Evolutionary conservation across 805 yeast species (phyloP).

Genomic region (Teunomyces funiuensis): DNA sequence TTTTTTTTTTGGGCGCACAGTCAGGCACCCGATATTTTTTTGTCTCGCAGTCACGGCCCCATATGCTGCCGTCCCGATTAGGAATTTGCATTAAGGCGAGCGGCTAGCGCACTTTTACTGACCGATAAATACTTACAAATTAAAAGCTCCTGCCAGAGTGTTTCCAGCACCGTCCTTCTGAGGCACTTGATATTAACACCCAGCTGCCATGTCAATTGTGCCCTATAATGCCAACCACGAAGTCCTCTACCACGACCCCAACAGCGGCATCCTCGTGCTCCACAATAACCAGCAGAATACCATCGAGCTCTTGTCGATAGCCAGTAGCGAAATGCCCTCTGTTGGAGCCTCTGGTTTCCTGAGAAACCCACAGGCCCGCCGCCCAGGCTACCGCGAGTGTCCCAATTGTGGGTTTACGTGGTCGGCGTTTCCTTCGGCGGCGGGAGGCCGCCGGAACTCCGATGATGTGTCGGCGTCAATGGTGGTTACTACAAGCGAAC

Average conservation of each 20-base stretch:
- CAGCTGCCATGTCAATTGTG: conserved; percentile 34
- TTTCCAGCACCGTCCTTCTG: too few species aligned
- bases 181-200: too few species aligned
- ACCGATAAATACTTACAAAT: too few species aligned
- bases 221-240: conserved; percentile 33
- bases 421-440: conserved; percentile 14
- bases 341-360: background rate
- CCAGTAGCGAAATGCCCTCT: background rate
- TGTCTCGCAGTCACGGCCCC: background rate
- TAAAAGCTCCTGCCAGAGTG: too few species aligned
- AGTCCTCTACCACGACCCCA: conserved; percentile 37
- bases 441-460: background rate
- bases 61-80: background rate
- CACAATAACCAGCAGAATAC: conserved; percentile 34
- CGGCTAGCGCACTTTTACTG: too few species aligned
- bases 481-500: too few species aligned
- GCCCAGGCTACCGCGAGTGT: conserved; percentile 13
- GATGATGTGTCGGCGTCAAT: conserved; percentile 5
- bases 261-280: conserved; percentile 32
- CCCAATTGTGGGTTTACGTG: conserved; percentile 34
- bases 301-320: conserved; percentile 22
- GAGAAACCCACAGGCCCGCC: background rate
- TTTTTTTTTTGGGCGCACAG: too few species aligned
- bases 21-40: background rate
- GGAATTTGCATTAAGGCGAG: background rate